phyloP scores from a whole-genome alignment of 1,284 basidiomycete species.

The Ustilago shanxiensis region DNA sequence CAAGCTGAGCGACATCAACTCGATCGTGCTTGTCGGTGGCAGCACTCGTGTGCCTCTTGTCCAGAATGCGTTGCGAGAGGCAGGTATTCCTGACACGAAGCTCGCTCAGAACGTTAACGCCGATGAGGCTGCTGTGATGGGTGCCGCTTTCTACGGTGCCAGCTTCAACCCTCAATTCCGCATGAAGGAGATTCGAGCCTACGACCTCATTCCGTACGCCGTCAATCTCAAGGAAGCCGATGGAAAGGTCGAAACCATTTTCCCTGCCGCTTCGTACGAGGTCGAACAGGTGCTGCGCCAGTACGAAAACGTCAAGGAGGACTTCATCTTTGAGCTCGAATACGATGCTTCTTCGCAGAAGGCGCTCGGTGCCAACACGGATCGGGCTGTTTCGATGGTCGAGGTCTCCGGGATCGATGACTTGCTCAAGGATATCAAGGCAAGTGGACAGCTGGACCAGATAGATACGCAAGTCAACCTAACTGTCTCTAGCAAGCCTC shows the following conservation, averaged over 20 bases:
- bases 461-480: slow-evolving; percentile 65
- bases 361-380: slow-evolving; percentile 33
- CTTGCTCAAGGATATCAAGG: slow-evolving; percentile 56
- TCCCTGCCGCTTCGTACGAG: slow-evolving; percentile 56
- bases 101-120: slow-evolving; percentile 87
- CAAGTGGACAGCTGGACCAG: slow-evolving; percentile 53
- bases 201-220: slow-evolving; percentile 73
- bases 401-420: slow-evolving; percentile 59
- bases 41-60: slow-evolving; percentile 91
- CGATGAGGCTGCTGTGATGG: slow-evolving; percentile 94
- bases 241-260: slow-evolving; percentile 54
- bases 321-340: slow-evolving; percentile 60
- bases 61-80: slow-evolving; percentile 74
- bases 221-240: slow-evolving; percentile 55
- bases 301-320: slow-evolving; percentile 53
- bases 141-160: slow-evolving; percentile 91
- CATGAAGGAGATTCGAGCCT: slow-evolving; percentile 91
- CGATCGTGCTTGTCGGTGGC: slow-evolving; percentile 91
- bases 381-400: slow-evolving; percentile 49
- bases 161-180: slow-evolving; percentile 89
- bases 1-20: slow-evolving; percentile 80
- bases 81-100: slow-evolving; percentile 65
- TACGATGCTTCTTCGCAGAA: slow-evolving; percentile 48
- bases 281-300: slow-evolving; percentile 36
- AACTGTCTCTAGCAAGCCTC: slow-evolving; percentile 56